Evolutionary conservation across 805 yeast genomes (phyloP).

Genomic region (Yamadazyma phyllophila): DNA sequence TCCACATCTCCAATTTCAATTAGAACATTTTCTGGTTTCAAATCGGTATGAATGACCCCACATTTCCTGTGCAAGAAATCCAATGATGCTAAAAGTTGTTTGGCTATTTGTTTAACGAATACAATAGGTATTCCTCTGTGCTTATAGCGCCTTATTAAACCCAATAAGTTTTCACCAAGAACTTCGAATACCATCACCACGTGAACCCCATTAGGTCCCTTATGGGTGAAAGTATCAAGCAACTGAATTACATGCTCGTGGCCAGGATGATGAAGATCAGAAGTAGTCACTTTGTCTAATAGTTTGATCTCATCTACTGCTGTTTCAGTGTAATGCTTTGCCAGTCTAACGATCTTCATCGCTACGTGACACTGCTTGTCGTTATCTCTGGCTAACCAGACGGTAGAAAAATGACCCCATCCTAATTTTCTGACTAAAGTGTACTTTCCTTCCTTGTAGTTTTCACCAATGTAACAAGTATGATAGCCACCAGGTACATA

Average conservation of each 20-base stretch:
- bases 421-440: constrained; percentile 86
- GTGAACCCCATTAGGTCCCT: constrained; percentile 90
- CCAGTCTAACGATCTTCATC: constrained; percentile 88
- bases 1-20: constrained; percentile 85
- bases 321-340: constrained; percentile 87
- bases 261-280: constrained; percentile 72
- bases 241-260: constrained; percentile 77
- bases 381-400: constrained; percentile 77
- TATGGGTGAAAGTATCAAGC: constrained; percentile 79
- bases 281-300: constrained; percentile 61
- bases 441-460: constrained; percentile 72
- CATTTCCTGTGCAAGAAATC: constrained; percentile 71
- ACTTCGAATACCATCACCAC: constrained; percentile 98
- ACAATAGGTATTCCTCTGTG: constrained; percentile 77
- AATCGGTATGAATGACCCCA: constrained; percentile 58
- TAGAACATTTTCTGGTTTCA: constrained; percentile 57
- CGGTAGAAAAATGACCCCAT: constrained; percentile 98
- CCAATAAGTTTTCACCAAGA: constrained; percentile 87
- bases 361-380: constrained; percentile 76
- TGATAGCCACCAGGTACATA: constrained; percentile 94
- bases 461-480: constrained; percentile 87
- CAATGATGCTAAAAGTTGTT: constrained; percentile 69
- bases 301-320: constrained; percentile 91
- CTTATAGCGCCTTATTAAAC: constrained; percentile 73
- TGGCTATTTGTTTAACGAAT: constrained; percentile 78